Evolutionary conservation across 495 filamentous ascomycete genomes (phyloP).

Genomic region (Aspergillus diversus): DNA sequence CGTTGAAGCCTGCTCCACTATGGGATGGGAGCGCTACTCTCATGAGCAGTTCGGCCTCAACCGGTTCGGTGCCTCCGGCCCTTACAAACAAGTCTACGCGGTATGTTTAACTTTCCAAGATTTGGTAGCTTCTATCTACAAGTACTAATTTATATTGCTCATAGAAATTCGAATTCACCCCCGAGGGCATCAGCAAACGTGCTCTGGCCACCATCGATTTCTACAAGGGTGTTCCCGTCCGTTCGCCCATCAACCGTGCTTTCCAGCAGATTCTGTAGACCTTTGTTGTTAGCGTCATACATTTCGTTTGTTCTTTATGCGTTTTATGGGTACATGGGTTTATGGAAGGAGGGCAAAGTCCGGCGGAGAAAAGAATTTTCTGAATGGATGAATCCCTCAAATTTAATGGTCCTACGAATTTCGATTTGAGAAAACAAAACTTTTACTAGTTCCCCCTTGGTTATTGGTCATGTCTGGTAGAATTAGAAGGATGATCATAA

Average conservation of each 20-base stretch:
- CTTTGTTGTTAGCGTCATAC: conserved; percentile 20
- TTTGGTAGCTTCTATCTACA: background rate
- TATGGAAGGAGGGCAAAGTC: conserved; percentile 22
- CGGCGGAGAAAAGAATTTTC: conserved; percentile 23
- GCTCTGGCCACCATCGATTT: conserved; percentile 88
- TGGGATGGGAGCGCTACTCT: conserved; percentile 97
- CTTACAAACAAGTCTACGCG: conserved; percentile 97
- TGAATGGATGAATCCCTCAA: conserved; percentile 21
- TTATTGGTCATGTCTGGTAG: conserved; percentile 20
- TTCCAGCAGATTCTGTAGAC: conserved; percentile 55
- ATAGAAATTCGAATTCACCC: conserved; percentile 98
- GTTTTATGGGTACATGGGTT: conserved; percentile 28
- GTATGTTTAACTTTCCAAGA: conserved; percentile 51
- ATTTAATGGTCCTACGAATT: conserved; percentile 25
- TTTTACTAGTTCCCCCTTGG: conserved; percentile 19
- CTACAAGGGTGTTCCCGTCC: conserved; percentile 90
- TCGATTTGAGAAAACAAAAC: conserved; percentile 20
- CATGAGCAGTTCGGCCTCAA: conserved; percentile 99
- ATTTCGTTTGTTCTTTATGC: conserved; percentile 15
- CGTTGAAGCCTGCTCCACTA: conserved; percentile 90
- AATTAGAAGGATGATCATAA: conserved; percentile 27
- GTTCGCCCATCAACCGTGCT: conserved; percentile 92
- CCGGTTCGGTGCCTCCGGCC: conserved; percentile 94
- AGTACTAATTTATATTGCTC: conserved; percentile 26
- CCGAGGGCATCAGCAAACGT: conserved; percentile 94